These are phyloP conservation scores for Lentinula novae-zelandiae DNA, from an alignment of 1,284 basidiomycete genomes.

Conservation along the genomic window DNA sequence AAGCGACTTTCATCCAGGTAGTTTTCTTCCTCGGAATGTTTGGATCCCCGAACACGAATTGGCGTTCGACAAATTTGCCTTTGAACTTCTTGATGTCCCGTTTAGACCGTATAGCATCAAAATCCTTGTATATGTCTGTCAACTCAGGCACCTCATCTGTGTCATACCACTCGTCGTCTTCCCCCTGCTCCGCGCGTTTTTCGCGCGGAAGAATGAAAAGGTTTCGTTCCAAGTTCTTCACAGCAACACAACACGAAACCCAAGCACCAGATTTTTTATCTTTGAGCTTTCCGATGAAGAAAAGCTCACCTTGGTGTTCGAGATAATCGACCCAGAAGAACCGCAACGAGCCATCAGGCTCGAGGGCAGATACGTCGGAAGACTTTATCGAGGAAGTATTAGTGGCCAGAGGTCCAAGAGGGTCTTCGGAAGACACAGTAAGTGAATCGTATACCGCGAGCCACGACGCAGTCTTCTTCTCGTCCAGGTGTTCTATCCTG, in stretches of 20 bases:
- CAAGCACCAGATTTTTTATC: slow-evolving; percentile 68
- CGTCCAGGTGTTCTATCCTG: slow-evolving; percentile 42
- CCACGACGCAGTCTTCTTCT: slow-evolving; percentile 55
- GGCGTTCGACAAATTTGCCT: slow-evolving; percentile 83
- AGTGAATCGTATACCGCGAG: slow-evolving; percentile 73
- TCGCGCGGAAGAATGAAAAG: slow-evolving; percentile 89
- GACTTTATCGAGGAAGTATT: slow-evolving; percentile 39
- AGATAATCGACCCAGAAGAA: slow-evolving; percentile 96
- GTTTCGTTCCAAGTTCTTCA: slow-evolving; percentile 88
- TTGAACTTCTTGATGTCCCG: slow-evolving; percentile 77
- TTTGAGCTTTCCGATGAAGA: slow-evolving; percentile 86
- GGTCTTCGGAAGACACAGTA: slow-evolving; percentile 51
- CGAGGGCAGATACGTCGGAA: slow-evolving; percentile 54
- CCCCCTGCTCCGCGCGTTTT: slow-evolving; percentile 58
- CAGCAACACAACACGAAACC: slow-evolving; percentile 86
- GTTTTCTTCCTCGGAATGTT: slow-evolving; percentile 80
- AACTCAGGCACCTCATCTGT: slow-evolving; percentile 73
- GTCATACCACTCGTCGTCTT: slow-evolving; percentile 55
- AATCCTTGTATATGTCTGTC: slow-evolving; percentile 80
- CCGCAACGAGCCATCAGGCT: slow-evolving; percentile 78
- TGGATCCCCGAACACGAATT: slow-evolving; percentile 90
- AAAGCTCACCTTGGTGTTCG: slow-evolving; percentile 75
- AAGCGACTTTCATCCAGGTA: slow-evolving; percentile 92
- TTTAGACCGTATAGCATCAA: slow-evolving; percentile 76
- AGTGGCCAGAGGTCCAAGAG: slow-evolving; percentile 43